phyloP scores from a whole-genome alignment of 305 asterid genomes.

The Fraxinus xanthoxyloides region DNA sequence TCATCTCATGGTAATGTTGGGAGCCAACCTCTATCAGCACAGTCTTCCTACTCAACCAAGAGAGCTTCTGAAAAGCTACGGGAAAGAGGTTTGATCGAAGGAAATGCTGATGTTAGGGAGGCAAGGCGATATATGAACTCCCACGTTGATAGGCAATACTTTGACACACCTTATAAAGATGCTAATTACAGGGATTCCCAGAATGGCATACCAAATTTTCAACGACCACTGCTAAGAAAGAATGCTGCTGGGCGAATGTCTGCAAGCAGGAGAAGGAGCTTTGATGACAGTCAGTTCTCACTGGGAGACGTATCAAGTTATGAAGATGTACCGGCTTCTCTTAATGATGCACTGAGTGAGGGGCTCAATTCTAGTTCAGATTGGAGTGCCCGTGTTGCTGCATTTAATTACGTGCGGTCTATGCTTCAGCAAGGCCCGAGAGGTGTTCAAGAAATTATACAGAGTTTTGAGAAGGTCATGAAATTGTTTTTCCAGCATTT shows the following conservation, averaged over 20 bases:
- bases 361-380: constrained; percentile 93
- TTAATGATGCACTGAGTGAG: constrained; percentile 81
- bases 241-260: constrained; percentile 81
- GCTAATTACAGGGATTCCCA: constrained; percentile 67
- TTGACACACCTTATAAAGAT: constrained; percentile 64
- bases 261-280: constrained; percentile 90
- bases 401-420: constrained; percentile 73
- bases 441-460: constrained; percentile 91
- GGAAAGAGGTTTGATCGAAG: constrained; percentile 69
- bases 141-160: constrained; percentile 65
- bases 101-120: constrained; percentile 69
- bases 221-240: constrained; percentile 89
- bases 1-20: constrained; percentile 61
- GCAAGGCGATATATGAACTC: constrained; percentile 61
- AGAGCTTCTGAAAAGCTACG: constrained; percentile 75
- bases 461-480: constrained; percentile 98
- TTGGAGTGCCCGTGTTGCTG: constrained; percentile 98
- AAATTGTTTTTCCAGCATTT: constrained; percentile 95
- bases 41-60: constrained; percentile 70
- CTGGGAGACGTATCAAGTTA: constrained; percentile 72
- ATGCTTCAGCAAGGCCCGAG: constrained; percentile 90
- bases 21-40: constrained; percentile 50
- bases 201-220: constrained; percentile 81
- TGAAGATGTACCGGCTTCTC: constrained; percentile 87
- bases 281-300: constrained; percentile 86